Evolutionary conservation across 2,329 filamentous ascomycete species (phyloP), one percentile per base, ranked within the genome.

Genomic region (Claviceps humidiphila): DNA sequence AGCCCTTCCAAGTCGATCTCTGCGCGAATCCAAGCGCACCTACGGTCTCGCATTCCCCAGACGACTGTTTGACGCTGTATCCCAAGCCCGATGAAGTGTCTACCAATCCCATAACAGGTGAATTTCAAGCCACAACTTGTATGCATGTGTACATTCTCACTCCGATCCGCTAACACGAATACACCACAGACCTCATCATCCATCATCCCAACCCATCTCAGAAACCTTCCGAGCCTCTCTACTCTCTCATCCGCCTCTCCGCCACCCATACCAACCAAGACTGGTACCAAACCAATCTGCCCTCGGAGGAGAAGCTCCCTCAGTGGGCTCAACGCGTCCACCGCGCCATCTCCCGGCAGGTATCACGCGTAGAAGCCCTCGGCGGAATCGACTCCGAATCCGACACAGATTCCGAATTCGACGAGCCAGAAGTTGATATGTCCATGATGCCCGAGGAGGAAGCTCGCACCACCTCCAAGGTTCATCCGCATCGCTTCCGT

Each of bases 251-350:
- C 34, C 74, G 78, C 17, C 64, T 75, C 38, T 76, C 76, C 0
- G 77, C 74, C 8, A 79, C 76, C 0, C 64, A 70, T 4, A 70
- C 67, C 2, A 79, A 76, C 55, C 60, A 65, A 14, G 68, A 72
- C 57, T 81, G 77, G 77, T 76, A 73, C 55, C 71, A 80, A 54
- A 75, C 72, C 16, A 80, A 76, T 56, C 59, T 71, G 1, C 61
- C 68, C 1, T 57, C 60, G 13, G 54, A 60, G 2, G 44, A 60
- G 4, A 53, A 58, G 6, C 56, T 66, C 0, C 66, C 63, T 11
- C 71, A 71, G 50, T 81, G 78, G 78, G 73, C 68, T 2, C 66
- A 66, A 16, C 68, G 72, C 30, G 72, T 80, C 30, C 63, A 64
- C 14, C 68, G 72, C 39, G 70, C 70, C 9, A 65, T 73, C 7